A percentile compares a stretch with the other conserved stretches of the same genome.
phyloP scores from a whole-genome alignment of 306 rosid genomes.

The Pyrus pyrifolia region DNA sequence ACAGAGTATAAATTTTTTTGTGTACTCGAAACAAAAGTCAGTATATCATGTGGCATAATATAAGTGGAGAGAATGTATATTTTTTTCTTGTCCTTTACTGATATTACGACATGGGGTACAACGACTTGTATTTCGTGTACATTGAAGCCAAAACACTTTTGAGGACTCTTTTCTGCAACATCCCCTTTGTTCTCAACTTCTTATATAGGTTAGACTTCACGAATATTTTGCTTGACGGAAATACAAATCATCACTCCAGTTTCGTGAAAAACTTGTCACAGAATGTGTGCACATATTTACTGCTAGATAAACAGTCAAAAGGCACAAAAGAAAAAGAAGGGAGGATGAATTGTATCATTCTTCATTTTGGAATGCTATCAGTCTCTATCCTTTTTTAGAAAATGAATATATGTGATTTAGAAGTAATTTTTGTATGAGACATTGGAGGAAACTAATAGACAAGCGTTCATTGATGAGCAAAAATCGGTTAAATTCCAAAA shows the following conservation, averaged over 20 bases:
- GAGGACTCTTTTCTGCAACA: neutral
- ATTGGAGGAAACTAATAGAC: neutral
- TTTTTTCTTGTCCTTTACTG: too few species aligned
- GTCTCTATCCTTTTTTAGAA: neutral
- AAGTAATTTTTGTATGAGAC: neutral
- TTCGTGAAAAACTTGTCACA: neutral
- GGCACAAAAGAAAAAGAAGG: neutral
- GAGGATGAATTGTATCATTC: neutral
- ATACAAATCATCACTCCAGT: neutral
- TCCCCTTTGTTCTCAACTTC: neutral
- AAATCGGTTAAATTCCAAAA: too few species aligned
- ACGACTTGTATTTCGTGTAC: too few species aligned
- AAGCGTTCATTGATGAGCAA: too few species aligned
- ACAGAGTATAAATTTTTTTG: too few species aligned
- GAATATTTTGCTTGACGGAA: too few species aligned
- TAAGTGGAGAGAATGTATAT: too few species aligned
- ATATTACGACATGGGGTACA: too few species aligned
- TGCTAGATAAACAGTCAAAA: neutral
- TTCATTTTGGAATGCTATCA: neutral
- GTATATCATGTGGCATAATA: too few species aligned
- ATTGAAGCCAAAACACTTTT: constrained; percentile 1
- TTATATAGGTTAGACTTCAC: neutral
- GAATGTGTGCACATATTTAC: neutral
- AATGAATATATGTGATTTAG: neutral
- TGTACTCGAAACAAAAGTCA: too few species aligned